Conservation (phyloP, 2,329 filamentous ascomycete genomes). For the Ceratocystis destructans region DNA sequence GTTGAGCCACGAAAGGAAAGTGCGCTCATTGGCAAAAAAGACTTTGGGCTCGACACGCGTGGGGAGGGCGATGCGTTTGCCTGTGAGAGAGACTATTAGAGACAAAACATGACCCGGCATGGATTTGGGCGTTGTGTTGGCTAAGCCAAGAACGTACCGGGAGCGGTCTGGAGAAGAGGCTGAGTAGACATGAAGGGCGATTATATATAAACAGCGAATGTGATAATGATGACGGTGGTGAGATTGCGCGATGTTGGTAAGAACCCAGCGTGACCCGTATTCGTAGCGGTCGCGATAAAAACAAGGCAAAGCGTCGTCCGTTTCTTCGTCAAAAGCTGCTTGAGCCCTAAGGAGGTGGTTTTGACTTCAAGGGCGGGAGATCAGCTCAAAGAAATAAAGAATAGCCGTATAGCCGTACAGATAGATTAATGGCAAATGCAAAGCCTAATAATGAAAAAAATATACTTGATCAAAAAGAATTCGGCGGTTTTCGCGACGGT, state of each 20-base stretch:
- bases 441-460: neutral
- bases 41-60: constrained; percentile 98
- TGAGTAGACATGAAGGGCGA: constrained; percentile 62
- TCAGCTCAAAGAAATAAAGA: too few species aligned
- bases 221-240: constrained; percentile 20
- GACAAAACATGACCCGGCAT: neutral
- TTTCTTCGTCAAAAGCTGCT: constrained; percentile 1
- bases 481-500: too few species aligned
- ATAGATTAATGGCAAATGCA: too few species aligned
- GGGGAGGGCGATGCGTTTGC: constrained; percentile 95
- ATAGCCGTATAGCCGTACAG: too few species aligned
- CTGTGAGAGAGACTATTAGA: constrained; percentile 34
- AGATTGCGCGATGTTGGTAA: neutral
- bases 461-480: neutral
- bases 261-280: neutral
- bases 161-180: constrained; percentile 86
- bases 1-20: constrained; percentile 98
- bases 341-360: neutral
- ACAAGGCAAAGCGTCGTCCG: neutral
- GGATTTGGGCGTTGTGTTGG: neutral
- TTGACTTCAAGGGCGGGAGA: neutral
- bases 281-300: neutral
- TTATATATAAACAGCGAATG: constrained; percentile 5
- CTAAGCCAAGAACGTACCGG: constrained; percentile 45
- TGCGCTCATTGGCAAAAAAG: constrained; percentile 99